phyloP scores from a whole-genome alignment of 164 flowering plant genomes.

The Vitis riparia region DNA sequence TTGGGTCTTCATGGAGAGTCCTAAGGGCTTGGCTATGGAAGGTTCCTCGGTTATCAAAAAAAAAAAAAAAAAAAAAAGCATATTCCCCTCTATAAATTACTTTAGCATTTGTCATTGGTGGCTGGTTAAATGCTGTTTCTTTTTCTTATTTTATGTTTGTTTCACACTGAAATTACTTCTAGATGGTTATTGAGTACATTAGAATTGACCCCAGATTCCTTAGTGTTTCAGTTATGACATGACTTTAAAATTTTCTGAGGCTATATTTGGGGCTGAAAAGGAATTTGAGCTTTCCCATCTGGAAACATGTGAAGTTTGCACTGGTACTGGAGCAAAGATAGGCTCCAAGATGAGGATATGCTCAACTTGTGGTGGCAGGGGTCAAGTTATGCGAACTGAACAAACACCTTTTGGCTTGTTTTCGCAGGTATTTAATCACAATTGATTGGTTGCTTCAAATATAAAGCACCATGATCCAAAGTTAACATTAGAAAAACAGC shows the following conservation, averaged over 20 bases:
- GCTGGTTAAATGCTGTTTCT: neutral
- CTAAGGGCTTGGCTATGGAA: no score
- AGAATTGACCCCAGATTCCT: constrained; percentile 28
- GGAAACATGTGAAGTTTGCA: constrained; percentile 86
- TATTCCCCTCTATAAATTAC: no score
- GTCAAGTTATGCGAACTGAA: constrained; percentile 99
- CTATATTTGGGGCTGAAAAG: constrained; percentile 91
- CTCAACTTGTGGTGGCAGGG: constrained; percentile 97
- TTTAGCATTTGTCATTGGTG: neutral
- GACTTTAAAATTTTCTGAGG: constrained; percentile 75
- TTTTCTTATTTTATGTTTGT: neutral
- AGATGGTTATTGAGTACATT: neutral
- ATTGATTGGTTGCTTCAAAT: neutral
- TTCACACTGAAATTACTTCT: neutral
- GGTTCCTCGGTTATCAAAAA: no score
- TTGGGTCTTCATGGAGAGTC: no score
- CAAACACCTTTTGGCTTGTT: constrained; percentile 98
- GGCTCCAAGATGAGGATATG: constrained; percentile 95
- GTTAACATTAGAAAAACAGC: neutral
- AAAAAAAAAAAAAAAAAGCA: no score
- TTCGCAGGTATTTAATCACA: constrained; percentile 67
- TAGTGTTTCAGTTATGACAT: constrained; percentile 84
- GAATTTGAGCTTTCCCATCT: constrained; percentile 90
- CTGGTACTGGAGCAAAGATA: constrained; percentile 84
- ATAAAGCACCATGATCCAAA: neutral